Evolutionary conservation across 768 basidiomycete species (phyloP).

Genomic region (Boletales sp.): DNA sequence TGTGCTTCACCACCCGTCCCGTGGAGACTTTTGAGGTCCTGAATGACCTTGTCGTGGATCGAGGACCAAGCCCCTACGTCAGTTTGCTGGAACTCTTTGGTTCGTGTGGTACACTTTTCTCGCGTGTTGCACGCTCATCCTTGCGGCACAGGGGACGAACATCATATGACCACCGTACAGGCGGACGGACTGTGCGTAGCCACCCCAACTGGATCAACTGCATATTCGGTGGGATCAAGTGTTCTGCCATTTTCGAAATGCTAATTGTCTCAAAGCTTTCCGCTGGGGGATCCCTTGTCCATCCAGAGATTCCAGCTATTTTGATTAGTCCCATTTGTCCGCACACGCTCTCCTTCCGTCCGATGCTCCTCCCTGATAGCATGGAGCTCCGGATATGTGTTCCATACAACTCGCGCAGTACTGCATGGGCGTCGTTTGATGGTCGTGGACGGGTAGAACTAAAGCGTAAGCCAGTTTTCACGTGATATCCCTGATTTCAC

Average conservation of each 20-base stretch:
- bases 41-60: constrained; percentile 96
- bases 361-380: constrained; percentile 96
- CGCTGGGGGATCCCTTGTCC: constrained; percentile 95
- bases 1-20: constrained; percentile 94
- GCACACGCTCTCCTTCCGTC: constrained; percentile 96
- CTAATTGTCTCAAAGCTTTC: constrained; percentile 55
- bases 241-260: not conserved
- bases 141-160: constrained; percentile 78
- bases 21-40: constrained; percentile 95
- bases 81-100: constrained; percentile 95
- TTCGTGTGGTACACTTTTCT: constrained; percentile 36
- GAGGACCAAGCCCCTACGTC: constrained; percentile 97
- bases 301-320: constrained; percentile 95
- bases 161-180: constrained; percentile 99
- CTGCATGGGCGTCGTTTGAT: constrained; percentile 99
- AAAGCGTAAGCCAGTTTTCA: constrained; percentile 61
- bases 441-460: constrained; percentile 95
- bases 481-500: not conserved
- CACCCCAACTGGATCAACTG: constrained; percentile 97
- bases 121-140: constrained; percentile 2
- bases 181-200: constrained; percentile 93
- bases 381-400: constrained; percentile 99
- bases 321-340: constrained; percentile 98
- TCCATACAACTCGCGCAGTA: constrained; percentile 97
- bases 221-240: constrained; percentile 76